Conservation (phyloP, 2,329 filamentous ascomycete species). For the Scedosporium dehoogii region DNA sequence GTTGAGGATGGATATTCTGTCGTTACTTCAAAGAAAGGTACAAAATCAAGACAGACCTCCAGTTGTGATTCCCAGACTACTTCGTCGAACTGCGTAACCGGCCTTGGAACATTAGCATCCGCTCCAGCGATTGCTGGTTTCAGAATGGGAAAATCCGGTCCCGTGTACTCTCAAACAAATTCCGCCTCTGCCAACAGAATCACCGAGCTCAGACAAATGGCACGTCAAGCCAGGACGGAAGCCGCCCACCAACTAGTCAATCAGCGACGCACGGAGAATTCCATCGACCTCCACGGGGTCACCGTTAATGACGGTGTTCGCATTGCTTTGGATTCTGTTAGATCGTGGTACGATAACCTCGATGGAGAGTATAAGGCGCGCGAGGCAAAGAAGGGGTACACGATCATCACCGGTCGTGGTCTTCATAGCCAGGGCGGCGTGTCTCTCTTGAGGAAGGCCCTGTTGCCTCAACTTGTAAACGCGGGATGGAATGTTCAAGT, state of each 20-base stretch:
- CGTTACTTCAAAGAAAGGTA: not conserved
- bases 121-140: constrained; percentile 32
- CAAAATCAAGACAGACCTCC: constrained; percentile 13
- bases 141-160: not conserved
- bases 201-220: constrained; percentile 37
- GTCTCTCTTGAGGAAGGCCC: constrained; percentile 67
- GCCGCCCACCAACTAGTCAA: constrained; percentile 64
- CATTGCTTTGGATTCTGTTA: constrained; percentile 60
- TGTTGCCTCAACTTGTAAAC: constrained; percentile 62
- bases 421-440: constrained; percentile 68
- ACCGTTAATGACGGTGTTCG: constrained; percentile 70
- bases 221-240: constrained; percentile 1
- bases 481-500: constrained; percentile 80
- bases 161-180: constrained; percentile 13
- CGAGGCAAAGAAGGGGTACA: constrained; percentile 40
- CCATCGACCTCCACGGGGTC: constrained; percentile 76
- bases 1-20: constrained; percentile 13
- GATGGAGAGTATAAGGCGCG: not conserved
- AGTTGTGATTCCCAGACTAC: constrained; percentile 43
- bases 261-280: constrained; percentile 47
- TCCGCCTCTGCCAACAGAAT: not conserved
- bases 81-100: constrained; percentile 26
- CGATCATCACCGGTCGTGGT: constrained; percentile 73
- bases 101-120: not conserved
- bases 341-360: constrained; percentile 53